Evolutionary conservation across 2,329 filamentous ascomycete genomes (phyloP).

Genomic region (Aspergillus jensenii): DNA sequence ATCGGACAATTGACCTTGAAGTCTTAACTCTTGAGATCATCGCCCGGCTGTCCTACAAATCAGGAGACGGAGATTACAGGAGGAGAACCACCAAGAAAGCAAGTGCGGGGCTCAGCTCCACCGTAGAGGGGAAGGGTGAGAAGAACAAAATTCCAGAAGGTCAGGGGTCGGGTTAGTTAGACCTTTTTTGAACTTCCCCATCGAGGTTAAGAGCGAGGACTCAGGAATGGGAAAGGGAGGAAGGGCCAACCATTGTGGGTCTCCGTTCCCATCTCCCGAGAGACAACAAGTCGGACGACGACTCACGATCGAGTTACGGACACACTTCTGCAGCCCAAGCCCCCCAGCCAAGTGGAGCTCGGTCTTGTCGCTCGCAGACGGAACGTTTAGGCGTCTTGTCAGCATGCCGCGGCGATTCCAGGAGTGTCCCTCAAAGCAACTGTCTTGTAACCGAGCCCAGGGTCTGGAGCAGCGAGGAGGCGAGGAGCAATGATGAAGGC

Average conservation of each 20-base stretch:
- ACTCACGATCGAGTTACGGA: too few relatives aligned
- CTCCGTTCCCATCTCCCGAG: slow-evolving; percentile 11
- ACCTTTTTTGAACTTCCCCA: too few relatives aligned
- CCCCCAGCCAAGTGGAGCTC: too few relatives aligned
- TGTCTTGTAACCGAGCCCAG: not conserved
- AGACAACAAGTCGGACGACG: slow-evolving; percentile 1
- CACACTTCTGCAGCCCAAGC: too few relatives aligned
- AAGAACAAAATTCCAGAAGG: slow-evolving; percentile 22
- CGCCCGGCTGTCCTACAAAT: slow-evolving; percentile 21
- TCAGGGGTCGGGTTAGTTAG: slow-evolving; percentile 16
- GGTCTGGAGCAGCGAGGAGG: not conserved
- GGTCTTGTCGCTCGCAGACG: not conserved
- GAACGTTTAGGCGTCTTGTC: not conserved
- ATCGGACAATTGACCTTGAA: slow-evolving; percentile 19
- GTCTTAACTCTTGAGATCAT: slow-evolving; percentile 20
- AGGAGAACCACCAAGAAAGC: slow-evolving; percentile 16
- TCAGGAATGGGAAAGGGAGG: not conserved
- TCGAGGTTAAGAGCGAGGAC: not conserved
- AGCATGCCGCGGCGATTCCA: not conserved
- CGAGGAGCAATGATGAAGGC: not conserved
- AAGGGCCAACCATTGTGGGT: slow-evolving; percentile 12
- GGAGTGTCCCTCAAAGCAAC: not conserved
- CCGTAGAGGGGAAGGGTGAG: not conserved
- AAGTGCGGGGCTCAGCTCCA: slow-evolving; percentile 19
- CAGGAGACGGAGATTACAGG: slow-evolving; percentile 23